phyloP scores from a whole-genome alignment of 2,329 filamentous ascomycete species.

The Alternaria ventricosa region DNA sequence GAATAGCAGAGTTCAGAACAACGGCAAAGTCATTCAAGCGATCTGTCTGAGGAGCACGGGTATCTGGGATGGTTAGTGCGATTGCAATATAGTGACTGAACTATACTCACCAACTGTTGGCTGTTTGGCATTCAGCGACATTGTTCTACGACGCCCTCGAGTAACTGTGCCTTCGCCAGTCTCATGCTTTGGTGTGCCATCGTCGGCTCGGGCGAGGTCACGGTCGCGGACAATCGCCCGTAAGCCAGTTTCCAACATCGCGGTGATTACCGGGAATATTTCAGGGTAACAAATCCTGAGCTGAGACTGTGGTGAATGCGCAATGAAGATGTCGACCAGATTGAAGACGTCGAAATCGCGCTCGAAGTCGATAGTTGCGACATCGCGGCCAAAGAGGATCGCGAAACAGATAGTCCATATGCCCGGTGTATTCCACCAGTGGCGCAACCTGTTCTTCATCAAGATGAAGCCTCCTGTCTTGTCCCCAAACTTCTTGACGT shows the following conservation, averaged over 20 bases:
- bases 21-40: conserved; percentile 63
- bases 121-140: conserved; percentile 69
- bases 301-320: conserved; percentile 50
- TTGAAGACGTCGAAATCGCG: conserved; percentile 75
- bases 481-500: conserved; percentile 82
- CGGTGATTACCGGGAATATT: conserved; percentile 77
- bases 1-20: conserved; percentile 76
- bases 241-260: conserved; percentile 86
- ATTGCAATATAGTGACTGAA: accelerated
- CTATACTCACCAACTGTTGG: conserved; percentile 38
- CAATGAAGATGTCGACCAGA: conserved; percentile 73
- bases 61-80: conserved; percentile 35
- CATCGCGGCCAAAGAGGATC: conserved; percentile 84
- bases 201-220: conserved; percentile 30
- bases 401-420: conserved; percentile 90
- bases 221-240: conserved; percentile 56
- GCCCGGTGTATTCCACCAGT: conserved; percentile 86
- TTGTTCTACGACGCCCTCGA: conserved; percentile 64
- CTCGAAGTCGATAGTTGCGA: conserved; percentile 75
- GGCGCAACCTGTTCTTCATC: conserved; percentile 79
- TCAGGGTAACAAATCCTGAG: conserved; percentile 77
- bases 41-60: conserved; percentile 41
- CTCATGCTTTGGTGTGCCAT: conserved; percentile 20
- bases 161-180: conserved; percentile 30
- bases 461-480: conserved; percentile 90